Evolutionary conservation across 495 filamentous ascomycete species (phyloP), one percentile per base, ranked within the genome.

Genomic region (Penicillium samsonianum): DNA sequence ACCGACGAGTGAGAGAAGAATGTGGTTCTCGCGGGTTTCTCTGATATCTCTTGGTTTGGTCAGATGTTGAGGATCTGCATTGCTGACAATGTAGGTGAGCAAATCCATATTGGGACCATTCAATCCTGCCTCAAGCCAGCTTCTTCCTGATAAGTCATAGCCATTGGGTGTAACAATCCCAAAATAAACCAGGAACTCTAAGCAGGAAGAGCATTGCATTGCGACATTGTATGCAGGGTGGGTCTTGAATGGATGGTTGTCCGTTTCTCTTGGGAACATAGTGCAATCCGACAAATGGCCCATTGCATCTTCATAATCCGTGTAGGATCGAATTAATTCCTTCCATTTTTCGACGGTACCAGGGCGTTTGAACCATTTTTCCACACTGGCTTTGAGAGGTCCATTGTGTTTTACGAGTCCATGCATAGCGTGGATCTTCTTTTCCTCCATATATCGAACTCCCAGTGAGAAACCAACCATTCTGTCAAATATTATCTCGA

Each of bases 381-480:
- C 22, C 7, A 38, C 23, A 9, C 35, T 40, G 0, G 33, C 6
- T 20, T 12, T 37, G 22, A 52, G 49, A 2, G 28, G 10, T 9
- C 30, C 19, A 9, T 22, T 19, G 30, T 17, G 30, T 25, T 10
- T 22, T 25, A 37, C 17, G 1, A 50, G 47, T n/a, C 20, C 19
- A 37, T 50, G 47, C 9, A 50, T 5, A 11, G 47, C 20, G 31
- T 50, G 47, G 11, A 50, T 50, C 47, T 50, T 50, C 30, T 16
- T n/a, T 37, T 35, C 47, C 3, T 50, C 47, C 47, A 50, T 50
- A 37, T 50, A 50, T 50, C 31, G 47, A 23, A 37, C 47, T 3
- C 17, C 47, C 19, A 35, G 4, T 7, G 47, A 37, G 19, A 50
- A 50, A 19, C 47, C 47, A n/a, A 50, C 47, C 10, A 50, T 16